These are phyloP conservation scores for Glaciozyma martinii DNA, from an alignment of 768 basidiomycete species.

Conservation along the genomic window DNA sequence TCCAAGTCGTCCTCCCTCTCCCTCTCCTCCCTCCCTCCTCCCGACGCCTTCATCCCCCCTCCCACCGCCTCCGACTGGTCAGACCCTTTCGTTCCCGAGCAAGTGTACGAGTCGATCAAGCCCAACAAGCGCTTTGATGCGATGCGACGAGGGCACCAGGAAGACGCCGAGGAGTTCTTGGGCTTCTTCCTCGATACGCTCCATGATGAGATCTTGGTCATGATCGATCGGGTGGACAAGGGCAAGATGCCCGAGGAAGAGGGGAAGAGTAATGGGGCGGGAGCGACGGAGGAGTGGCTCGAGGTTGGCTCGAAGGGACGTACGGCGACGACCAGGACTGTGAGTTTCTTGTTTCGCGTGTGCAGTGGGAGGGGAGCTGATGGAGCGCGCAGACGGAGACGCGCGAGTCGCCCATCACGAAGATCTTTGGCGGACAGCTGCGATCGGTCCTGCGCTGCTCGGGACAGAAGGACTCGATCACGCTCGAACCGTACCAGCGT, in stretches of 20 bases:
- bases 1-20: constrained; percentile 13
- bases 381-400: constrained; percentile 53
- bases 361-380: background rate
- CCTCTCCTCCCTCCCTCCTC: constrained; percentile 29
- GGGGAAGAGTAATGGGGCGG: background rate
- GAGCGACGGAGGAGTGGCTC: constrained; percentile 50
- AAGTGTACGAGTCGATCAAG: constrained; percentile 86
- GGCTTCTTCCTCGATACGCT: constrained; percentile 92
- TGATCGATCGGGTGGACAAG: constrained; percentile 22
- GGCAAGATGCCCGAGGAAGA: constrained; percentile 5
- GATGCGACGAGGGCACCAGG: constrained; percentile 91
- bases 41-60: constrained; percentile 27
- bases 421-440: constrained; percentile 89
- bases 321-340: constrained; percentile 66
- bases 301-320: constrained; percentile 88
- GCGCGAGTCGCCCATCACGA: constrained; percentile 74
- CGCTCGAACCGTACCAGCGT: constrained; percentile 85
- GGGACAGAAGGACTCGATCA: constrained; percentile 68
- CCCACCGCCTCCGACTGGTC: constrained; percentile 1
- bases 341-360: constrained; percentile 41
- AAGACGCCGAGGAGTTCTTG: constrained; percentile 97
- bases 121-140: constrained; percentile 85
- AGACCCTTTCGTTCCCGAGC: constrained; percentile 72
- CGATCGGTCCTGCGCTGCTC: constrained; percentile 73
- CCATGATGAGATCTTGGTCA: constrained; percentile 73